Evolutionary conservation across 192 early-diverging fungal species (phyloP).

Genomic region (Rhizophagus sp.): DNA sequence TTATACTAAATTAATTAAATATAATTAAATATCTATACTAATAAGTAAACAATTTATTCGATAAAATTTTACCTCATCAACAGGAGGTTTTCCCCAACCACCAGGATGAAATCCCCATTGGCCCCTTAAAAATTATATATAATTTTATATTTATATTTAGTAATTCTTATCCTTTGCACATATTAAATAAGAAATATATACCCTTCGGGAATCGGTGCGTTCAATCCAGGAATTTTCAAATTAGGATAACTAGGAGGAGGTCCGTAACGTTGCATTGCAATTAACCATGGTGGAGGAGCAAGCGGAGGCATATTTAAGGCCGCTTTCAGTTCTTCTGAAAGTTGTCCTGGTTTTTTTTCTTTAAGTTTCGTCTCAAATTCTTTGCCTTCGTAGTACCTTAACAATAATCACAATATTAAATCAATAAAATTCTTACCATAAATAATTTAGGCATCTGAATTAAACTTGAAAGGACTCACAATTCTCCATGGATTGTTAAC

Average conservation of each 20-base stretch:
- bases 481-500: constrained; percentile 73
- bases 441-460: neutral
- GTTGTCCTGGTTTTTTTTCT: constrained; percentile 81
- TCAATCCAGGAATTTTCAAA: constrained; percentile 90
- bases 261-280: constrained; percentile 98
- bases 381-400: constrained; percentile 92
- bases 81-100: constrained; percentile 86
- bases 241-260: constrained; percentile 93
- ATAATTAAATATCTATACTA: neutral
- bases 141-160: neutral
- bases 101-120: constrained; percentile 99
- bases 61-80: constrained; percentile 59
- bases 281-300: constrained; percentile 95
- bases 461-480: constrained; percentile 54
- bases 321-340: constrained; percentile 82
- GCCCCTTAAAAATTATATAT: constrained; percentile 50
- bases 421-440: neutral
- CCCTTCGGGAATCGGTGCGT: constrained; percentile 92
- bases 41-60: neutral
- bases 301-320: constrained; percentile 91
- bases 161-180: neutral
- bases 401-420: constrained; percentile 3
- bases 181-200: neutral
- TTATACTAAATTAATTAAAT: constrained; percentile 57
- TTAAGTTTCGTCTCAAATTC: constrained; percentile 91